Conservation (phyloP, 768 basidiomycete species). For the Clitopilus hobsonii region DNA sequence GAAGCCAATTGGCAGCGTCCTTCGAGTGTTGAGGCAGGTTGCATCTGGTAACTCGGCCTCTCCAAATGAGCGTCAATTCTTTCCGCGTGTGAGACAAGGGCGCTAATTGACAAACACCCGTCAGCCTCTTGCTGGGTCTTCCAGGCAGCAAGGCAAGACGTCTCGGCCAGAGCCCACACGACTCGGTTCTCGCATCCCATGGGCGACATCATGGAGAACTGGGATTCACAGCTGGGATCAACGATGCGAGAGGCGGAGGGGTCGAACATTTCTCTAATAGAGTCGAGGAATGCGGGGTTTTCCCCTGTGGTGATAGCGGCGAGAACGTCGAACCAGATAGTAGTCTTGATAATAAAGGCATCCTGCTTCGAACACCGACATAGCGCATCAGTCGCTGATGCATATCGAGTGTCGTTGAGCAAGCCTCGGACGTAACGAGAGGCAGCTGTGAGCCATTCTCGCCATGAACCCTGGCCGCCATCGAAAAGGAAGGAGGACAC, state of each 20-base stretch:
- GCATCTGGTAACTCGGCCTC: slow-evolving; percentile 15
- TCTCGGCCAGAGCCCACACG: slow-evolving; percentile 77
- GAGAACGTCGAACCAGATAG: slow-evolving; percentile 85
- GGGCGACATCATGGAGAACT: slow-evolving; percentile 71
- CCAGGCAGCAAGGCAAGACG: slow-evolving; percentile 61
- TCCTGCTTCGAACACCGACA: slow-evolving; percentile 40
- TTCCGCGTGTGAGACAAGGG: slow-evolving; percentile 50
- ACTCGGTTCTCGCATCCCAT: slow-evolving; percentile 85
- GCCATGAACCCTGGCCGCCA: slow-evolving; percentile 71
- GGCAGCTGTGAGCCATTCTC: slow-evolving; percentile 59
- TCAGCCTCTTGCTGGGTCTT: slow-evolving; percentile 37
- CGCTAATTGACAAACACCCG: slow-evolving; percentile 53
- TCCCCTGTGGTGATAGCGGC: slow-evolving; percentile 67
- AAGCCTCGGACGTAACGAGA: slow-evolving; percentile 47
- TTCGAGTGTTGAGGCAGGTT: slow-evolving; percentile 14
- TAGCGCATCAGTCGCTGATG: slow-evolving; percentile 41
- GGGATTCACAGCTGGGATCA: slow-evolving; percentile 20
- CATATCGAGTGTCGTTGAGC: slow-evolving; percentile 27
- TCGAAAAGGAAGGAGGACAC: slow-evolving; percentile 76
- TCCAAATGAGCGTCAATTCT: slow-evolving; percentile 42
- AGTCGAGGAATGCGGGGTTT: slow-evolving; percentile 50
- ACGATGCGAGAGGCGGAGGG: slow-evolving; percentile 37
- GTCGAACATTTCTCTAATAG: slow-evolving; percentile 54
- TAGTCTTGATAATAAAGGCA: slow-evolving; percentile 77
- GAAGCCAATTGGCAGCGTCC: slow-evolving; percentile 42